Base-by-base conservation (phyloP, 805 yeast genomes). In the Wickerhamiella sorbophila region DNA sequence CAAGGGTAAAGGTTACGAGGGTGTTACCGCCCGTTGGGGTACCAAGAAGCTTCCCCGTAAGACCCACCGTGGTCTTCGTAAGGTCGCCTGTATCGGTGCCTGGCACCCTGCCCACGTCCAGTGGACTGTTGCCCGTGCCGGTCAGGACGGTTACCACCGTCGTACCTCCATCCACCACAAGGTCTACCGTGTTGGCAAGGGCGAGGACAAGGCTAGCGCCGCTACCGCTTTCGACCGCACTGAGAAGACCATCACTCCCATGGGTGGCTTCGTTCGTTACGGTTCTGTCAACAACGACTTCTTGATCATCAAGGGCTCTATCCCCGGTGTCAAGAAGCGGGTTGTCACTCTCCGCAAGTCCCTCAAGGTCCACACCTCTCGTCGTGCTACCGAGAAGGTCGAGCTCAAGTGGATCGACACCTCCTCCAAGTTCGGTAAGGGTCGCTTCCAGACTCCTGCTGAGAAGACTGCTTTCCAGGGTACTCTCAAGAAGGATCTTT, bases 1-100 rank as follows among this genome's bases (percentile, higher is more conserved):
- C 81, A 88, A 83, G 79, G 99, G 99, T 91, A 95, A 91, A 79
- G 99, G 99, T 79, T 87, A 83, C 85, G 98, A 91, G 75, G 99
- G 99, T 87, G 96, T 88, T 65, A 91, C 99, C 77, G 95, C 87
- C 86, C 85, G 99, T 84, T 91, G 97, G 97, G 99, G 99, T 70
- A 91, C 98, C 82, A 93, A 87, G 87, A 87, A 82, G 79, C 77
- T 91, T 61, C 98, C 99, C 74, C 86, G 99, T 78, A 91, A 91
- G 94, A 91, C 99, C 70, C 99, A 91, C 74, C 87, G 97, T 83
- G 99, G 99, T 88, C 77, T 88, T 70, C 86, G 99, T 81, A 91
- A 91, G 85, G 99, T 91, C 74, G 99, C 98, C 67, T 91, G 99
- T 85, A 91, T 91, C 66, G 99, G 99, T 80, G 96, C 99, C 68